phyloP scores from a whole-genome alignment of 768 basidiomycete genomes.

The Hygrocybe coccinea region DNA sequence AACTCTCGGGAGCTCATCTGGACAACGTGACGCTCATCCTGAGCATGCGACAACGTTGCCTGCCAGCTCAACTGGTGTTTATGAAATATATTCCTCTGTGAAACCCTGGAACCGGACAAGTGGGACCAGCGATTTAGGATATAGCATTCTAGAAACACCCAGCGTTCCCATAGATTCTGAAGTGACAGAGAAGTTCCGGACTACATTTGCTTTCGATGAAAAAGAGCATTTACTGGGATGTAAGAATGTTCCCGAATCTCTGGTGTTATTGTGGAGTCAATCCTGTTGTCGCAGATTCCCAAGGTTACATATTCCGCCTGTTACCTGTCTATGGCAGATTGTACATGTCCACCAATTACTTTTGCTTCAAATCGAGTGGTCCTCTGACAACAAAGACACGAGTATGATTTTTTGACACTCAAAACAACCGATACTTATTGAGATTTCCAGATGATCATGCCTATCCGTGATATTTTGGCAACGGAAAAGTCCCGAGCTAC shows the following conservation, averaged over 20 bases:
- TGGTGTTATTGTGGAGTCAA: conserved; percentile 7
- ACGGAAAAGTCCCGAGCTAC: conserved; percentile 82
- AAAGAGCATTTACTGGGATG: conserved; percentile 84
- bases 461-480: conserved; percentile 82
- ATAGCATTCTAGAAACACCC: conserved; percentile 77
- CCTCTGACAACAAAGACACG: conserved; percentile 74
- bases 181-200: conserved; percentile 68
- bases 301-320: conserved; percentile 84
- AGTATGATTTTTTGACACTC: conserved; percentile 42
- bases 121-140: conserved; percentile 57
- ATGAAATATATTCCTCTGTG: conserved; percentile 56
- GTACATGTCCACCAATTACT: conserved; percentile 86
- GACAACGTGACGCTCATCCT: conserved; percentile 23
- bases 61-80: conserved; percentile 38
- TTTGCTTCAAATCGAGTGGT: conserved; percentile 92
- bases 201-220: conserved; percentile 81
- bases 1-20: conserved; percentile 17
- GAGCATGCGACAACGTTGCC: conserved; percentile 24
- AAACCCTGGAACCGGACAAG: conserved; percentile 30
- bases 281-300: conserved; percentile 57
- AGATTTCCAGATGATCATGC: conserved; percentile 79
- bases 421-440: background rate
- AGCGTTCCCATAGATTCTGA: conserved; percentile 58
- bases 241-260: conserved; percentile 39
- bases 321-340: conserved; percentile 86